Evolutionary conservation across 2,329 filamentous ascomycete species (phyloP), one percentile per base, ranked within the genome.

Genomic region (Paraconiothyrium brasiliense): DNA sequence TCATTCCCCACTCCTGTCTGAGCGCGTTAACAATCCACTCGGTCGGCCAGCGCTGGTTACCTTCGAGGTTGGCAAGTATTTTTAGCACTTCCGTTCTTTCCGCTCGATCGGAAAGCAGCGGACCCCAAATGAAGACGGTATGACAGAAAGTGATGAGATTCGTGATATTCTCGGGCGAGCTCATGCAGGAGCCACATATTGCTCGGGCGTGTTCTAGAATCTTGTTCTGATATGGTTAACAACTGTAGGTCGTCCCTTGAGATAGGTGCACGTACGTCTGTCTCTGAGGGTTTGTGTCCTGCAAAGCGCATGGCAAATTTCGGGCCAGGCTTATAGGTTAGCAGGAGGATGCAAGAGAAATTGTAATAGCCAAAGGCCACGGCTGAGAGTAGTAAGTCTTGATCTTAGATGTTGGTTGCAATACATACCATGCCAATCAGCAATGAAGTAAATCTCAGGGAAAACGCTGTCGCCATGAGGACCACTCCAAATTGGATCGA

Each of bases 371-470:
- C 67, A 51, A 70, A 73, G 2, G 74, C 67, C 24, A 74, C 58
- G 5, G 60, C 74, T 76, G 30, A 1, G 20, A 27, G 3, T 8
- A 39, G 55, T 50, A 13, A 48, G 24, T 9, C 35, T 30, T 20
- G 30, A 8, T 27, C 7, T n/a, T 13, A n/a, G 22, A 20, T 20
- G 4, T 3, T 10, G 14, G 4, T 32, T 8, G 24, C 6, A 5
- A 32, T 2, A 59, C 67, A 57, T 62, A 75, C 73, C 68, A 52
- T 76, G 74, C 73, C 73, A 75, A 32, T 76, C 74, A 20, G 73
- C 66, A n/a, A 69, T 68, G 49, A 76, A 76, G 61, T 64, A 68
- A 1, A 71, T 70, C 8, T 68, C 65, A 5, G 71, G 68, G n/a
- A 76, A 75, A 1, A 60, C 56, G 22, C 66, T 64, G 9, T 52